Percentiles rank a stretch among this genome's conserved stretches.
Evolutionary conservation across 2,329 filamentous ascomycete genomes (phyloP).

Genomic region (Monosporascus sp.): DNA sequence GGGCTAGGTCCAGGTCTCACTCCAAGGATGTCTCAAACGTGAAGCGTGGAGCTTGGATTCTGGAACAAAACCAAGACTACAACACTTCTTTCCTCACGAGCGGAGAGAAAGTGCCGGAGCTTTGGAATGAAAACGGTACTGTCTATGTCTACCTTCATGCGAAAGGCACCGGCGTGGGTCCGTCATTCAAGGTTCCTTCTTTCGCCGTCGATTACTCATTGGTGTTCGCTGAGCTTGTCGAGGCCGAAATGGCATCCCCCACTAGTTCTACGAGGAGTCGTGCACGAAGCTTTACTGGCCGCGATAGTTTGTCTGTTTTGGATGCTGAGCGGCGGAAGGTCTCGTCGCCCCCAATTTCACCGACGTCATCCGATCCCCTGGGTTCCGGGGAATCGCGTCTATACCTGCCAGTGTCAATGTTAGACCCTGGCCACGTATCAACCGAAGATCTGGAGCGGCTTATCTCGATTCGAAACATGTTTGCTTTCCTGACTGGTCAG

Average conservation of each 20-base stretch:
- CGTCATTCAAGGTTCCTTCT: conserved; percentile 56
- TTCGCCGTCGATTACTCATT: conserved; percentile 49
- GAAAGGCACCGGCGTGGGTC: conserved; percentile 41
- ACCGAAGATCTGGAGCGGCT: conserved; percentile 48
- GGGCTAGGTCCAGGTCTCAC: conserved; percentile 45
- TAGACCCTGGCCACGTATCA: conserved; percentile 30
- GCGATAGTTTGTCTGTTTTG: conserved; percentile 41
- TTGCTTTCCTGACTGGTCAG: conserved; percentile 60
- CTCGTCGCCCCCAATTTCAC: conserved; percentile 30
- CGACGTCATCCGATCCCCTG: conserved; percentile 29
- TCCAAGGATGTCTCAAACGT: conserved; percentile 33
- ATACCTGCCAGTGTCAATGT: conserved; percentile 46
- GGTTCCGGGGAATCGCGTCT: conserved; percentile 40
- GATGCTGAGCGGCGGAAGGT: conserved; percentile 41
- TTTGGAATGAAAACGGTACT: conserved; percentile 58
- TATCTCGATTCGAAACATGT: conserved; percentile 58
- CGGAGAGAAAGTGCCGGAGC: conserved; percentile 57
- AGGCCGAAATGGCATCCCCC: conserved; percentile 35
- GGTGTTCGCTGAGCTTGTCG: conserved; percentile 49
- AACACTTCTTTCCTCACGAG: conserved; percentile 46
- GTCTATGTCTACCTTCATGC: conserved; percentile 55
- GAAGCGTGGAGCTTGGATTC: conserved; percentile 44
- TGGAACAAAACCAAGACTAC: conserved; percentile 52
- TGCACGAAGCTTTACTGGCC: conserved; percentile 41
- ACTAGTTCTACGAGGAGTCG: conserved; percentile 26